phyloP scores from a whole-genome alignment of 441 rosid species.

The Populus hybrid region DNA sequence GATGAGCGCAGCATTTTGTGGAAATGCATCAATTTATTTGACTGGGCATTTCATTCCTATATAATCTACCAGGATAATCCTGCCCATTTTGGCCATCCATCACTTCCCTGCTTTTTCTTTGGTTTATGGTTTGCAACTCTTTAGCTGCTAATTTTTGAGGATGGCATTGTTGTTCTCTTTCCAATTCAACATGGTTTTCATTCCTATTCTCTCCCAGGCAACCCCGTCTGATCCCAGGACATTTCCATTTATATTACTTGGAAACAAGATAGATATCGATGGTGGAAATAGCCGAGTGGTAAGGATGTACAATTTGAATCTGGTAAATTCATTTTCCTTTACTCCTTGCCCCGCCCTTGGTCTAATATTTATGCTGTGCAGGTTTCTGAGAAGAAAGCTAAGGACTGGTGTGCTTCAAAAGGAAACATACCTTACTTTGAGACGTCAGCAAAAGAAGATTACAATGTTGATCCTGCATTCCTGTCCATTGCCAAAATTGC shows the following conservation, averaged over 20 bases:
- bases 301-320: slow-evolving; percentile 22
- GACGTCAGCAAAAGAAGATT: slow-evolving; percentile 94
- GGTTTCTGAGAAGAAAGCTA: slow-evolving; percentile 97
- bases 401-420: slow-evolving; percentile 86
- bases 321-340: slow-evolving; percentile 2
- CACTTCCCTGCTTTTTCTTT: background rate
- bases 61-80: background rate
- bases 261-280: slow-evolving; percentile 96
- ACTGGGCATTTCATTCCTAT: background rate
- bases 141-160: slow-evolving; percentile 2
- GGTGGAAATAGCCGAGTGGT: slow-evolving; percentile 99
- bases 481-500: slow-evolving; percentile 78
- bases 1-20: background rate
- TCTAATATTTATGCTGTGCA: slow-evolving; percentile 24
- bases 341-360: background rate
- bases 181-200: slow-evolving; percentile 11
- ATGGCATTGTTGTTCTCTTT: background rate
- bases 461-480: slow-evolving; percentile 84
- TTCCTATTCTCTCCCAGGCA: slow-evolving; percentile 44
- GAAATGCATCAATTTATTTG: background rate
- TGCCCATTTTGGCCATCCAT: background rate
- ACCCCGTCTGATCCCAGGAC: slow-evolving; percentile 67
- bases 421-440: slow-evolving; percentile 87
- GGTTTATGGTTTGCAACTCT: background rate
- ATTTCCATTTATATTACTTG: slow-evolving; percentile 84